Evolutionary conservation across 768 basidiomycete species (phyloP), one percentile per base, ranked within the genome.

Genomic region (Russula emetica): DNA sequence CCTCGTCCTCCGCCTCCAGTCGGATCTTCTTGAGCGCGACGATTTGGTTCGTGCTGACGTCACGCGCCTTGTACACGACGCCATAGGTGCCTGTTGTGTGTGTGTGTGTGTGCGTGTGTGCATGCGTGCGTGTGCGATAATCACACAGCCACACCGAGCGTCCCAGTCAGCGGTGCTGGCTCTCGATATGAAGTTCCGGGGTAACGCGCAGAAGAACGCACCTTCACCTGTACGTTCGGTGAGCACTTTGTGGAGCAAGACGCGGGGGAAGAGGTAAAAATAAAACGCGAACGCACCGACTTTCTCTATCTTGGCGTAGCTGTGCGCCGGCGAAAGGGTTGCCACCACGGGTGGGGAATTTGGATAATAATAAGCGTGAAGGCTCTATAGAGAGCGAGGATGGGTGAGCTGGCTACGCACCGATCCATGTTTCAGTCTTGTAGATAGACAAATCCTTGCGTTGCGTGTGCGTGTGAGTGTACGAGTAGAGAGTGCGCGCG

Each of bases 21-120:
- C 97, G 80, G 73, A 99, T 98, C 82, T 99, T 99, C 85, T 99
- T 99, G 68, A 98, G 80, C 26, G 97, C 97, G 56, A 99, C 97
- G 69, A 98, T 86, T 69, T 85, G 77, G 73, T 89, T 89, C 10
- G 83, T 88, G 52, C 76, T 81, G 66, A 85, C 76, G 73, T 98
- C 95, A 69, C 86, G 84, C 45, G 96, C 96, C 76, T 98, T 97
- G 83, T 98, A 98, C 24, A 98, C 96, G 58, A 98, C 96, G 61
- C 96, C 96, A 69, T 98, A 98, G 28, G 96, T 98, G 69, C 96
- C 96, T 98, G 72, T 53, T 10, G 28, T 52, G 50, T 32, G 51
- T 32, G 51, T 13, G 38, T 9, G 53, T 54, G 5, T 20, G 22
- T 38, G 32, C 7, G 7, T 28, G 28, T 28, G 30, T 6, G 30